Evolutionary conservation across 352 stramenopile species (phyloP).

Genomic region (Globisporangium megalacanthum): DNA sequence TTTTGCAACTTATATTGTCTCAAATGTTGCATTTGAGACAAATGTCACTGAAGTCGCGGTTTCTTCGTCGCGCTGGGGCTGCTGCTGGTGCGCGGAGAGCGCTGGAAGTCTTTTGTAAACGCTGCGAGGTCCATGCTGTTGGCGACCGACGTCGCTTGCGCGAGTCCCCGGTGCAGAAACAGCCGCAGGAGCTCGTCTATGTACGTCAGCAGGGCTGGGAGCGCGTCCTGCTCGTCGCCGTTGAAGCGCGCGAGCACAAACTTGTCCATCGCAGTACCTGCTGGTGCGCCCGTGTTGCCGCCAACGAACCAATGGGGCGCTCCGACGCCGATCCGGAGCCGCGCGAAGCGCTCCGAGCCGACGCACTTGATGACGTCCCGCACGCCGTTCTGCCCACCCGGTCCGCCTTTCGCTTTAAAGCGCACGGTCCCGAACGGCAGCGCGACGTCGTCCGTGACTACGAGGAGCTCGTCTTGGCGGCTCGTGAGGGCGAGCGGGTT

Average conservation of each 20-base stretch:
- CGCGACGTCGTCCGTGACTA: slow-evolving; percentile 76
- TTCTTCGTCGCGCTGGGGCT: slow-evolving; percentile 4
- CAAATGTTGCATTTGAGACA: neutral
- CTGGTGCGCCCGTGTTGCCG: slow-evolving; percentile 55
- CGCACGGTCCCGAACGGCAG: slow-evolving; percentile 77
- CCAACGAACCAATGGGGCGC: slow-evolving; percentile 72
- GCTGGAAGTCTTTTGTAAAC: slow-evolving; percentile 39
- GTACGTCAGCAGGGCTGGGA: slow-evolving; percentile 57
- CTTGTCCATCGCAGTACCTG: slow-evolving; percentile 80
- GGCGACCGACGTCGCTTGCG: slow-evolving; percentile 59
- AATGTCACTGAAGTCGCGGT: neutral
- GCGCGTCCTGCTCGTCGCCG: slow-evolving; percentile 69
- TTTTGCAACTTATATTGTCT: neutral
- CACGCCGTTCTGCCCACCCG: slow-evolving; percentile 78
- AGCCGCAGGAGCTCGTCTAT: slow-evolving; percentile 73
- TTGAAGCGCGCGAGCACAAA: slow-evolving; percentile 77
- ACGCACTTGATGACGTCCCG: slow-evolving; percentile 84
- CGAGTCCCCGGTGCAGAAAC: slow-evolving; percentile 74
- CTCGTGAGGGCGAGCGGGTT: slow-evolving; percentile 65
- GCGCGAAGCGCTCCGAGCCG: slow-evolving; percentile 73
- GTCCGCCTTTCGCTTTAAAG: slow-evolving; percentile 75
- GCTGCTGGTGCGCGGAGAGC: slow-evolving; percentile 9
- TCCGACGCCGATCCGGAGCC: slow-evolving; percentile 77
- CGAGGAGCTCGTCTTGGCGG: slow-evolving; percentile 80
- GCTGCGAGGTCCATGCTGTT: slow-evolving; percentile 72